A percentile compares a stretch with the other conserved stretches of the same genome.
phyloP scores from a whole-genome alignment of 495 filamentous ascomycete genomes.

The Pyrenopolyporus hunteri region DNA sequence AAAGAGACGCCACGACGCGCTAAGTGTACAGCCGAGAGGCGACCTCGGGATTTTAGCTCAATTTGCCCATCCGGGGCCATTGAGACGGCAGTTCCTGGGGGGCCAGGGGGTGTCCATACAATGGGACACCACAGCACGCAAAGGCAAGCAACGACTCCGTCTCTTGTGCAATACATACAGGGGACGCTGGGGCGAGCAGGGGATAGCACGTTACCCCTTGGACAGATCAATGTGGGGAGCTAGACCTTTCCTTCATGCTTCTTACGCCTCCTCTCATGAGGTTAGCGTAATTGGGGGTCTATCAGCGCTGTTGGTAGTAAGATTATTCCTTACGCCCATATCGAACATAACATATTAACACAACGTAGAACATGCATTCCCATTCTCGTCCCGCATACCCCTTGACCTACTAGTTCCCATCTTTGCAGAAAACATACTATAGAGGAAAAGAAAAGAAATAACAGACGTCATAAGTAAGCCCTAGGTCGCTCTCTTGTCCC shows the following conservation, averaged over 20 bases:
- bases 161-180: no score
- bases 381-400: no score
- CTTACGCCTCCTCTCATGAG: no score
- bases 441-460: no score
- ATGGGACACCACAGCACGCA: neutral
- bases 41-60: constrained; percentile 34
- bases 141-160: neutral
- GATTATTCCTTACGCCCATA: neutral
- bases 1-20: constrained; percentile 11
- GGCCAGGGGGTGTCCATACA: constrained; percentile 4
- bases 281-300: no score
- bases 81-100: constrained; percentile 41
- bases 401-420: no score
- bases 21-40: constrained; percentile 30
- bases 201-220: neutral
- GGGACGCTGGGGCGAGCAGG: neutral
- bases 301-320: no score
- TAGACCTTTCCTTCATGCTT: neutral
- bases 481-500: no score
- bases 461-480: no score
- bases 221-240: constrained; percentile 4
- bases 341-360: neutral
- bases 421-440: no score
- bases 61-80: constrained; percentile 18
- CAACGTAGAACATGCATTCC: no score